phyloP scores from a whole-genome alignment of 192 early-diverging fungal genomes.

The Coemansia sp. region DNA sequence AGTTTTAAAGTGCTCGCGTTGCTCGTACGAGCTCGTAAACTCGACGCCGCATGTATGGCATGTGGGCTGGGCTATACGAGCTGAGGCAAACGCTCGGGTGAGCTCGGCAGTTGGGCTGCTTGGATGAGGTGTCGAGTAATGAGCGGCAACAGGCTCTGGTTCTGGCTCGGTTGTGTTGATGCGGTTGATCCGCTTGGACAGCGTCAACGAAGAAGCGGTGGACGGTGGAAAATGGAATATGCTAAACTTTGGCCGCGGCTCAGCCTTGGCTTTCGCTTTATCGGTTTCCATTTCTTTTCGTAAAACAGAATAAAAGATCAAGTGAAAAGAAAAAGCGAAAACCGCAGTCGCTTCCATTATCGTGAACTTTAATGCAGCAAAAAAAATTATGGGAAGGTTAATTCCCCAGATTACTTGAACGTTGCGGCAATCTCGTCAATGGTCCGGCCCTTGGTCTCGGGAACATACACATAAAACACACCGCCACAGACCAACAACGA shows the following conservation, averaged over 20 bases:
- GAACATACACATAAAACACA: conserved; percentile 35
- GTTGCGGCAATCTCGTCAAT: conserved; percentile 46
- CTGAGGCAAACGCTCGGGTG: conserved; percentile 15
- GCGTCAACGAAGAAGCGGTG: not conserved
- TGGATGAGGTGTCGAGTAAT: conserved; percentile 19
- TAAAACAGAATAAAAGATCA: no score
- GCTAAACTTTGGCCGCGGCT: not conserved
- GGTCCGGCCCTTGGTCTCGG: conserved; percentile 49
- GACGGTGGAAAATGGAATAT: conserved; percentile 5
- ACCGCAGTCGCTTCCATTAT: no score
- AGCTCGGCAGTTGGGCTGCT: not conserved
- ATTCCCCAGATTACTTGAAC: conserved; percentile 6
- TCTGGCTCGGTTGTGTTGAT: not conserved
- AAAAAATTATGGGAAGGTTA: no score
- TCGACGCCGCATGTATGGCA: conserved; percentile 44
- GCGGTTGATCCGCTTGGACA: conserved; percentile 4
- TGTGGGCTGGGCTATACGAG: conserved; percentile 20
- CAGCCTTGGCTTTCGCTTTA: not conserved
- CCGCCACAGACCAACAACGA: conserved; percentile 25
- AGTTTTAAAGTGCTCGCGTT: conserved; percentile 33
- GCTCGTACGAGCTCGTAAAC: conserved; percentile 25
- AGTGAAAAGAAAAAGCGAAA: no score
- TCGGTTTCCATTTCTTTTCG: not conserved
- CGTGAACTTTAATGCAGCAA: no score
- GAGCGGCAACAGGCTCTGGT: not conserved